Percentiles rank a stretch among this genome's conserved stretches.
phyloP scores from a whole-genome alignment of 805 yeast genomes.

The Starmerella stigmatis region DNA sequence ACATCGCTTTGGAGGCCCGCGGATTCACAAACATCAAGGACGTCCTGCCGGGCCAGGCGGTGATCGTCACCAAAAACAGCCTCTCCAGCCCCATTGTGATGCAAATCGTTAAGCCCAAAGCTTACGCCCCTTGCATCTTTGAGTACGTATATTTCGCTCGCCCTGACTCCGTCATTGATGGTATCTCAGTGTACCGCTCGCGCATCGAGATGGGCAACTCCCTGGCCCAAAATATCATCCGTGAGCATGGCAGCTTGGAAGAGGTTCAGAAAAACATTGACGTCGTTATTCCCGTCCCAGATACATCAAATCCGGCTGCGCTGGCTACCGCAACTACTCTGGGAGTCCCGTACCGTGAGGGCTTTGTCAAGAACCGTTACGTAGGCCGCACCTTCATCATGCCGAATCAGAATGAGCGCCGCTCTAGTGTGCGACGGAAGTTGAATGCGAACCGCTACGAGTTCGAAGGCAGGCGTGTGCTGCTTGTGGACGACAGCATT shows the following conservation, averaged over 20 bases:
- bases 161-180: slow-evolving; percentile 92
- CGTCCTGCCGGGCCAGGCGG: slow-evolving; percentile 90
- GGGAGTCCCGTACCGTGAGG: slow-evolving; percentile 83
- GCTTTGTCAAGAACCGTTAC: slow-evolving; percentile 91
- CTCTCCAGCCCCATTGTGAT: slow-evolving; percentile 64
- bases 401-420: slow-evolving; percentile 94
- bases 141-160: slow-evolving; percentile 97
- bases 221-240: slow-evolving; percentile 60
- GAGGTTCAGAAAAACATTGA: slow-evolving; percentile 54
- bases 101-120: slow-evolving; percentile 68
- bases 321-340: slow-evolving; percentile 78
- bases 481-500: slow-evolving; percentile 91
- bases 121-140: slow-evolving; percentile 89
- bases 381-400: slow-evolving; percentile 96
- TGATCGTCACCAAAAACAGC: slow-evolving; percentile 67
- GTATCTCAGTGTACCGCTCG: slow-evolving; percentile 89
- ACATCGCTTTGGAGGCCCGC: slow-evolving; percentile 88
- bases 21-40: slow-evolving; percentile 74
- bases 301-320: slow-evolving; percentile 94
- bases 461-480: slow-evolving; percentile 71
- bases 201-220: slow-evolving; percentile 89
- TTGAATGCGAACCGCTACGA: slow-evolving; percentile 93
- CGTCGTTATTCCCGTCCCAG: slow-evolving; percentile 96
- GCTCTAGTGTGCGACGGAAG: slow-evolving; percentile 86
- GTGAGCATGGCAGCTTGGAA: slow-evolving; percentile 36